A percentile compares a stretch with the other conserved stretches of the same genome.
Evolutionary conservation across 2,329 filamentous ascomycete species (phyloP).

Genomic region (Sporothrix phasma): DNA sequence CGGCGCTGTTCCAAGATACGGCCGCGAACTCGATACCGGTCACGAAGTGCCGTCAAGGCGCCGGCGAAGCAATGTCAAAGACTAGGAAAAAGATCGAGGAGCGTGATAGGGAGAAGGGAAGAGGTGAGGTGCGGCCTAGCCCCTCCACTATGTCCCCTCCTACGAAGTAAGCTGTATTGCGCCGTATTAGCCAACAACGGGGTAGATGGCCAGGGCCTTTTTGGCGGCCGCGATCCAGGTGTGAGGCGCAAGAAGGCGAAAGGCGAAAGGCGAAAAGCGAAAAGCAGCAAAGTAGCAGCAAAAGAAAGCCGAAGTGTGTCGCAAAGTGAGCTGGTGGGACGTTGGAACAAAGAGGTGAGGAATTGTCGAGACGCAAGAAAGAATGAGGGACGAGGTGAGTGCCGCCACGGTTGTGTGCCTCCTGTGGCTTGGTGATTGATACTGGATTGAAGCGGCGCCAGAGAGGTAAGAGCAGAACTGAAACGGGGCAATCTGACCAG

Average conservation of each 20-base stretch:
- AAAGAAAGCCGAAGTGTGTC: background rate
- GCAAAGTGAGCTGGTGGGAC: background rate
- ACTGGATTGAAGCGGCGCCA: background rate
- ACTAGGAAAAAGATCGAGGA: background rate
- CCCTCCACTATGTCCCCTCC: background rate
- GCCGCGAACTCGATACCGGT: background rate
- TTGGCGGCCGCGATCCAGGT: background rate
- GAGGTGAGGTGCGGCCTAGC: background rate
- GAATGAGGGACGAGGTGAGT: background rate
- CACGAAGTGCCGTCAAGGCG: background rate
- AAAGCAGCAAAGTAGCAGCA: too few relatives aligned
- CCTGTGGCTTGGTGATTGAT: background rate
- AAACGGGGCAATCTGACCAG: slow-evolving; percentile 5
- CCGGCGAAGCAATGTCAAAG: background rate
- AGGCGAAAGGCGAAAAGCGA: too few relatives aligned
- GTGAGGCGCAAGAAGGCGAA: background rate
- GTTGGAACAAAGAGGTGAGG: background rate
- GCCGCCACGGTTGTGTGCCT: slow-evolving; percentile 3
- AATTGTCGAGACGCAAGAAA: background rate
- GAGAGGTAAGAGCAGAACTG: background rate
- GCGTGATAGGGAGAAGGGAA: background rate
- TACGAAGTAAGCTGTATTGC: background rate
- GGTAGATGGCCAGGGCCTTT: background rate
- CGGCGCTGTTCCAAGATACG: background rate
- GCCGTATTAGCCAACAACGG: background rate